Evolutionary conservation across 805 yeast genomes (phyloP).

Genomic region (Metschnikowia colocasiae): DNA sequence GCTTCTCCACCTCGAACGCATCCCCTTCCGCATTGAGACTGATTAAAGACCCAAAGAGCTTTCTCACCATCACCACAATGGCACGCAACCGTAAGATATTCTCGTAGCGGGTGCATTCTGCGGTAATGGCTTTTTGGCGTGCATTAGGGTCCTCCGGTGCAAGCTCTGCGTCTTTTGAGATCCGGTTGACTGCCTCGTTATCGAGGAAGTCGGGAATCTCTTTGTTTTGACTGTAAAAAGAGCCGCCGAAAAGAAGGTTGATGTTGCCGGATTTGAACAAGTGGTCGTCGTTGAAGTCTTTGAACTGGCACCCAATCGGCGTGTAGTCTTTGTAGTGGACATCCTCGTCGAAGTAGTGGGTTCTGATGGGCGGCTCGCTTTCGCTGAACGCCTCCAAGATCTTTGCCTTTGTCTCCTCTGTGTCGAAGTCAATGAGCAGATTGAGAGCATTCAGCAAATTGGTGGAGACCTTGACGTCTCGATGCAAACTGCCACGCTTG

Average conservation of each 20-base stretch:
- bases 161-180: conserved; percentile 15
- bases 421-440: conserved; percentile 8
- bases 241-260: conserved; percentile 22
- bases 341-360: conserved; percentile 61
- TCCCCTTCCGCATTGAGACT: conserved; percentile 6
- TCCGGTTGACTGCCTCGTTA: conserved; percentile 17
- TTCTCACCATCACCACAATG: conserved; percentile 22
- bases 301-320: conserved; percentile 50
- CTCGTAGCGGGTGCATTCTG: conserved; percentile 22
- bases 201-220: conserved; percentile 23
- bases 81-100: conserved; percentile 27
- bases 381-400: conserved; percentile 10
- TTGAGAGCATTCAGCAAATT: conserved; percentile 11
- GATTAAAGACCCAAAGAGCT: conserved; percentile 17
- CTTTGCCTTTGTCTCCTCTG: conserved; percentile 9
- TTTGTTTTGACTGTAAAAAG: conserved; percentile 11
- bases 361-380: conserved; percentile 39
- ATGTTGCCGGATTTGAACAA: conserved; percentile 31
- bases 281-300: conserved; percentile 58
- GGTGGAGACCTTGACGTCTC: neutral
- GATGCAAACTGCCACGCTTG: conserved; percentile 1
- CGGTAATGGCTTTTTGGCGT: conserved; percentile 8
- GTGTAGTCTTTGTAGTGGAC: conserved; percentile 57
- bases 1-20: conserved; percentile 9
- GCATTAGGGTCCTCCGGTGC: conserved; percentile 3